These are phyloP conservation scores for Pichia sp. DNA, from an alignment of 1,139 yeast genomes.

Conservation along the genomic window DNA sequence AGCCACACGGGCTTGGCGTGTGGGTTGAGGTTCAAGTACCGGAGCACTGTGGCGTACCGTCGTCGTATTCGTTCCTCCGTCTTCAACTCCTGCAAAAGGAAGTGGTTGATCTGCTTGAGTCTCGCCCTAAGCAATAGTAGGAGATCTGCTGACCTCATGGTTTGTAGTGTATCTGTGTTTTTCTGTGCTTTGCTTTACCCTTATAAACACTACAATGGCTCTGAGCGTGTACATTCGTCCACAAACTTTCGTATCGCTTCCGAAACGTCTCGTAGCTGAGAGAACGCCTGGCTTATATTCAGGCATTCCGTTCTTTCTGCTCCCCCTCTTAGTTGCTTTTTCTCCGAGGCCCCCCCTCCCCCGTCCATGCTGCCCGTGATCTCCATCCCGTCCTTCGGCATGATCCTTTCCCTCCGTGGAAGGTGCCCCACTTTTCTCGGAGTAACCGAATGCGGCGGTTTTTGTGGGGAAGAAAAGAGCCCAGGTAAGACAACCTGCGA, in stretches of 20 bases:
- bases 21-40: slow-evolving; percentile 24
- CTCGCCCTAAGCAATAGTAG: not conserved
- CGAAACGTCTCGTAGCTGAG: no score
- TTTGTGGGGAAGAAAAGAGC: not conserved
- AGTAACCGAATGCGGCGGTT: slow-evolving; percentile 3
- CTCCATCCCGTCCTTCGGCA: not conserved
- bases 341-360: not conserved
- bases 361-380: not conserved
- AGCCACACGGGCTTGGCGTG: slow-evolving; percentile 33
- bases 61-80: slow-evolving; percentile 14
- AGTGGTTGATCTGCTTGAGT: not conserved
- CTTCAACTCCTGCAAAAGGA: slow-evolving; percentile 7
- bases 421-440: not conserved
- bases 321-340: not conserved
- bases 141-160: not conserved
- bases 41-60: slow-evolving; percentile 14
- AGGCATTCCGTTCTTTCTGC: not conserved
- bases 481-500: no score
- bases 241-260: no score
- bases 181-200: no score
- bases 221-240: no score
- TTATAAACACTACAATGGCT: no score
- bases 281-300: not conserved
- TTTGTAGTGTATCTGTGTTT: no score
- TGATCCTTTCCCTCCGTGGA: not conserved